These are phyloP conservation scores for Vaccinium corymbosum DNA, from an alignment of 148 eudicot species.

Conservation along the genomic window DNA sequence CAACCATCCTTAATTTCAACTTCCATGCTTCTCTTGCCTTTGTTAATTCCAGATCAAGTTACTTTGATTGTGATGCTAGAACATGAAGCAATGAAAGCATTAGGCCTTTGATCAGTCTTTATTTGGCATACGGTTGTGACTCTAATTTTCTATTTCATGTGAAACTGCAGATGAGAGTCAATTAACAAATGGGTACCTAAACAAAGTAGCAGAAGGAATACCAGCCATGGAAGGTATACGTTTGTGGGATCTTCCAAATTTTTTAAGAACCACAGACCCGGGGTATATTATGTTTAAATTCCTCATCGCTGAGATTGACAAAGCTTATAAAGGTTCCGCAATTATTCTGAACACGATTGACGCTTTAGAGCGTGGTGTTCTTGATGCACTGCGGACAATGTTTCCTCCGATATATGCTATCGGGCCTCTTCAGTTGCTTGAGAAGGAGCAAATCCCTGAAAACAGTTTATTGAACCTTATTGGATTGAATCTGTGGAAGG, in stretches of 20 bases:
- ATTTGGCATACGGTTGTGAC: no score
- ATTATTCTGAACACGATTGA: slow-evolving; percentile 30
- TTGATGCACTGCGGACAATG: slow-evolving; percentile 15
- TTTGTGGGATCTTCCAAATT: slow-evolving; percentile 32
- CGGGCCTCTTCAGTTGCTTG: slow-evolving; percentile 26
- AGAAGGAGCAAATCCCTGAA: neutral
- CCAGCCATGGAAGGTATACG: slow-evolving; percentile 36
- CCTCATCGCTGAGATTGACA: neutral
- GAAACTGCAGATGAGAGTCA: slow-evolving; percentile 23
- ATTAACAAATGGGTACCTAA: slow-evolving; percentile 29
- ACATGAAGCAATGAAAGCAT: no score
- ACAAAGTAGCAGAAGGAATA: slow-evolving; percentile 23
- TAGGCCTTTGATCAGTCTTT: no score
- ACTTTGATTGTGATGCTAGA: no score
- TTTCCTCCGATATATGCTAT: slow-evolving; percentile 18
- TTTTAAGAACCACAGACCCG: slow-evolving; percentile 27
- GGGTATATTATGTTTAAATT: slow-evolving; percentile 24
- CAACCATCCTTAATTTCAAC: no score
- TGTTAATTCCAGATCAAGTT: no score
- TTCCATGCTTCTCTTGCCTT: no score
- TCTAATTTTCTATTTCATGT: no score
- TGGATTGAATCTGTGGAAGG: slow-evolving; percentile 36
- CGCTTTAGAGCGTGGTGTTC: slow-evolving; percentile 29
- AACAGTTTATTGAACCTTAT: slow-evolving; percentile 5
- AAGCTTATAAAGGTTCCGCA: slow-evolving; percentile 17